A percentile compares a stretch with the other conserved stretches of the same genome.
Evolutionary conservation across 495 filamentous ascomycete genomes (phyloP).

Genomic region (Xylaria grammica): DNA sequence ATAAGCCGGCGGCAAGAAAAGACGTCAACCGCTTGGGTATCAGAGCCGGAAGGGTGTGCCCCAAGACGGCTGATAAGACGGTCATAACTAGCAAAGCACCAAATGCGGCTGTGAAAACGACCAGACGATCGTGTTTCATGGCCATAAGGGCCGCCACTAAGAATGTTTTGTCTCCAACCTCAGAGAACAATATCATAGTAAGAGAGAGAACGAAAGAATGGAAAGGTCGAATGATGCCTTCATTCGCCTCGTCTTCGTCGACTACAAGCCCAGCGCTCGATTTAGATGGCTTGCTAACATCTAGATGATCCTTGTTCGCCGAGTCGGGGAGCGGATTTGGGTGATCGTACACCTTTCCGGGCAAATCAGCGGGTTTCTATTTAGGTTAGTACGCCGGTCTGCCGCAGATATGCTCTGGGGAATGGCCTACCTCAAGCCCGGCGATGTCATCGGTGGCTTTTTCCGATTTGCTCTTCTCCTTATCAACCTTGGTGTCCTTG

Average conservation of each 20-base stretch:
- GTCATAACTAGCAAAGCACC: conserved; percentile 92
- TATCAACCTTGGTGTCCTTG: conserved; percentile 41
- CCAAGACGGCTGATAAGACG: conserved; percentile 91
- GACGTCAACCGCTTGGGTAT: conserved; percentile 89
- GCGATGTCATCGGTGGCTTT: conserved; percentile 53
- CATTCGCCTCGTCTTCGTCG: conserved; percentile 47
- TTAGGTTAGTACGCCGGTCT: conserved; percentile 17
- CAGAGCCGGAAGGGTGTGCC: conserved; percentile 89
- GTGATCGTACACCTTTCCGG: conserved; percentile 79
- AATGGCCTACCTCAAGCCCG: conserved; percentile 69
- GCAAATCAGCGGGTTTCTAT: conserved; percentile 83
- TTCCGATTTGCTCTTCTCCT: conserved; percentile 45
- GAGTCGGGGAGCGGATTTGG: conserved; percentile 74
- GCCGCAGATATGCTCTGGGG: background rate
- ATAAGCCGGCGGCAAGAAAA: conserved; percentile 81
- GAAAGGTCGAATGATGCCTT: conserved; percentile 77
- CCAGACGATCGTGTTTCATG: conserved; percentile 92
- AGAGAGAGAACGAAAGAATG: conserved; percentile 93
- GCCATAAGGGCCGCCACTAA: conserved; percentile 97
- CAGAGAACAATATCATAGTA: conserved; percentile 97
- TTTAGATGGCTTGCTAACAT: conserved; percentile 60
- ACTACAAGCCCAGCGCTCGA: conserved; percentile 36
- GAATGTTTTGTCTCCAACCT: conserved; percentile 98
- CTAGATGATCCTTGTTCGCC: conserved; percentile 68
- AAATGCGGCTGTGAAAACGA: conserved; percentile 95